A percentile compares a stretch with the other conserved stretches of the same genome.
These are phyloP conservation scores for Halophytophthora batemanensis DNA, from an alignment of 352 stramenopile genomes.

Conservation along the genomic window DNA sequence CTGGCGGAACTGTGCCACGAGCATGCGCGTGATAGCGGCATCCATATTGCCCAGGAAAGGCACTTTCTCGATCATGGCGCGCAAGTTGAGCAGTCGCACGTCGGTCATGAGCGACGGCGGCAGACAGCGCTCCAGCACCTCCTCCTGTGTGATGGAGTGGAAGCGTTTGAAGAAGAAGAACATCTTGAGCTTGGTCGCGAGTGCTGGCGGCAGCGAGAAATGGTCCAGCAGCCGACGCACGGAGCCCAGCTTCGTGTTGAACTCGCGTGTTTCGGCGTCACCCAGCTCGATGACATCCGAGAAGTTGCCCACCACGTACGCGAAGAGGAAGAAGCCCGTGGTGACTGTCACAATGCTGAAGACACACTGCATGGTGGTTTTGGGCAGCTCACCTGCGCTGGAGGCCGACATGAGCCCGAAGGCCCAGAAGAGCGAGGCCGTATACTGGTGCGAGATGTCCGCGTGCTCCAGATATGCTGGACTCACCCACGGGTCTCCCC, in stretches of 20 bases:
- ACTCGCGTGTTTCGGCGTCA: slow-evolving; percentile 43
- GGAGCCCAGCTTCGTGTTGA: slow-evolving; percentile 42
- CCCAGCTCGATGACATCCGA: slow-evolving; percentile 46
- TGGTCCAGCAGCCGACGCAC: slow-evolving; percentile 42
- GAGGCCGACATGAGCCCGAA: slow-evolving; percentile 62
- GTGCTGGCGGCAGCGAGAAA: slow-evolving; percentile 32
- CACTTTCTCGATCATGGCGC: slow-evolving; percentile 48
- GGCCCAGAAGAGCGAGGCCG: slow-evolving; percentile 49
- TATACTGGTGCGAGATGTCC: slow-evolving; percentile 30
- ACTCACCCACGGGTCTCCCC: slow-evolving; percentile 37
- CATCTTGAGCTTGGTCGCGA: slow-evolving; percentile 46
- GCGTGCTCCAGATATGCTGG: slow-evolving; percentile 22
- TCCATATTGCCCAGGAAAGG: slow-evolving; percentile 38
- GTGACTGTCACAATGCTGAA: slow-evolving; percentile 48
- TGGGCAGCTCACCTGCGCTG: slow-evolving; percentile 32
- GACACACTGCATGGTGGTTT: slow-evolving; percentile 36
- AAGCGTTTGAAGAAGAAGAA: slow-evolving; percentile 60
- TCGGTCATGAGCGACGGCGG: slow-evolving; percentile 46
- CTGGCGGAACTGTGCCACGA: slow-evolving; percentile 42
- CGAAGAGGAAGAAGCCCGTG: slow-evolving; percentile 49
- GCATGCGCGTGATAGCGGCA: slow-evolving; percentile 35
- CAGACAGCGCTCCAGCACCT: slow-evolving; percentile 37
- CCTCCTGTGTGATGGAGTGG: slow-evolving; percentile 51
- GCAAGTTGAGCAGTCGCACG: slow-evolving; percentile 40
- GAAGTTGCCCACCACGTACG: slow-evolving; percentile 61